Evolutionary conservation across 1,284 basidiomycete genomes (phyloP).

Genomic region (Hypsizygus ulmarius): DNA sequence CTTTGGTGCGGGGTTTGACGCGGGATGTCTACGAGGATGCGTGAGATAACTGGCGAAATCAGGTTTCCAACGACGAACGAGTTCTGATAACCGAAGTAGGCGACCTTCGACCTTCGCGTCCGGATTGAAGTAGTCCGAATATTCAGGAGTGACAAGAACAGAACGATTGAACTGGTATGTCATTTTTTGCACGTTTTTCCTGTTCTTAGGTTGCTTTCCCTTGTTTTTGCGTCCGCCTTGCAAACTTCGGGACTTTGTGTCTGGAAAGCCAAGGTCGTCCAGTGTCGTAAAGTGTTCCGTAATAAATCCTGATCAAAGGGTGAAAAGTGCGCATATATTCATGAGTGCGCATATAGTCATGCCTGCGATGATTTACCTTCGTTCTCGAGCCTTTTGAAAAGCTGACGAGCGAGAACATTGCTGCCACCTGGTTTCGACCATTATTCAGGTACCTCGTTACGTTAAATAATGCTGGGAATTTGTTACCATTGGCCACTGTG

Average conservation of each 20-base stretch:
- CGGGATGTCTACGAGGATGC: slow-evolving; percentile 24
- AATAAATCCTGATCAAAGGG: slow-evolving; percentile 53
- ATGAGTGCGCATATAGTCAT: not conserved
- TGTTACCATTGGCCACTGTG: slow-evolving; percentile 56
- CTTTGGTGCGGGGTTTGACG: slow-evolving; percentile 12
- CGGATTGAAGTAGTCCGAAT: slow-evolving; percentile 68
- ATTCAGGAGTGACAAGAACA: slow-evolving; percentile 43
- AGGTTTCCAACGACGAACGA: slow-evolving; percentile 39
- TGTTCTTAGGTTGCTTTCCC: slow-evolving; percentile 43
- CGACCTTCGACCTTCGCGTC: slow-evolving; percentile 54
- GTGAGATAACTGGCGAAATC: slow-evolving; percentile 11
- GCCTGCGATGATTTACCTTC: slow-evolving; percentile 47
- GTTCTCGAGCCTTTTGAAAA: slow-evolving; percentile 65
- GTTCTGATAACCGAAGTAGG: slow-evolving; percentile 54
- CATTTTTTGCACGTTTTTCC: slow-evolving; percentile 53
- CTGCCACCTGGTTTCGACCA: slow-evolving; percentile 66
- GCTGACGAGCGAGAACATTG: slow-evolving; percentile 51
- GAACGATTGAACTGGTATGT: slow-evolving; percentile 56
- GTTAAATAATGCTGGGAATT: not conserved
- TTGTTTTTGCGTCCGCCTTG: slow-evolving; percentile 43
- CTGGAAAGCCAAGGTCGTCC: slow-evolving; percentile 50
- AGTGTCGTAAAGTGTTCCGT: slow-evolving; percentile 44
- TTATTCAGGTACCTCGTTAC: too few species aligned
- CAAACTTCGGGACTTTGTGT: slow-evolving; percentile 37
- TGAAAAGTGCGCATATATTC: not conserved